phyloP scores from a whole-genome alignment of 1,139 yeast species.

The Yamadazyma jaroonii region DNA sequence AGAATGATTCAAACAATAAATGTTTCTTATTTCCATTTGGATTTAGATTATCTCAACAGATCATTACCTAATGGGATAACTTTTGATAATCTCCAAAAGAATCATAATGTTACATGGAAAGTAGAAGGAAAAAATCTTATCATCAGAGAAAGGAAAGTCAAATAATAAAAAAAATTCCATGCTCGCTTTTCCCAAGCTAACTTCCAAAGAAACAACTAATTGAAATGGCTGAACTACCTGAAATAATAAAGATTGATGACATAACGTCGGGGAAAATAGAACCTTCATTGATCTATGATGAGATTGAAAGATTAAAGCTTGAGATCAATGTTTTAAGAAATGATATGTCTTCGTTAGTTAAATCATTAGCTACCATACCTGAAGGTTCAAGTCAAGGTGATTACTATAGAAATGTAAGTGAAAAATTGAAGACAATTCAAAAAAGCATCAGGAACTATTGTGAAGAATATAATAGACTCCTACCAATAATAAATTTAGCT shows the following conservation, averaged over 20 bases:
- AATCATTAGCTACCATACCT: constrained; percentile 38
- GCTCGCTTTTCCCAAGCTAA: not conserved
- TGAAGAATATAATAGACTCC: constrained; percentile 40
- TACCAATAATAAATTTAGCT: constrained; percentile 50
- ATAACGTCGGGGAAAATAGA: constrained; percentile 43
- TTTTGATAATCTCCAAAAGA: constrained; percentile 17
- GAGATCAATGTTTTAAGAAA: constrained; percentile 44
- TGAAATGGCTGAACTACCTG: constrained; percentile 25
- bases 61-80: constrained; percentile 27
- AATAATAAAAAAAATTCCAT: not conserved
- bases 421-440: constrained; percentile 34
- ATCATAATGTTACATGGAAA: constrained; percentile 27
- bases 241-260: constrained; percentile 43
- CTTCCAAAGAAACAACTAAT: not conserved
- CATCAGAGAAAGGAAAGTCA: constrained; percentile 18
- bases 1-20: constrained; percentile 29
- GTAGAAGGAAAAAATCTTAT: constrained; percentile 21
- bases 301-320: constrained; percentile 41
- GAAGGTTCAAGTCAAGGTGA: constrained; percentile 36
- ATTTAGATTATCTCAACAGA: constrained; percentile 18
- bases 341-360: constrained; percentile 41
- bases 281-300: constrained; percentile 35
- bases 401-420: constrained; percentile 29
- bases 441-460: constrained; percentile 41
- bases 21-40: constrained; percentile 35